A percentile compares a stretch with the other conserved stretches of the same genome.
Evolutionary conservation across 2,329 filamentous ascomycete species (phyloP).

Genomic region (Aspergillus pseudoviridinutans): DNA sequence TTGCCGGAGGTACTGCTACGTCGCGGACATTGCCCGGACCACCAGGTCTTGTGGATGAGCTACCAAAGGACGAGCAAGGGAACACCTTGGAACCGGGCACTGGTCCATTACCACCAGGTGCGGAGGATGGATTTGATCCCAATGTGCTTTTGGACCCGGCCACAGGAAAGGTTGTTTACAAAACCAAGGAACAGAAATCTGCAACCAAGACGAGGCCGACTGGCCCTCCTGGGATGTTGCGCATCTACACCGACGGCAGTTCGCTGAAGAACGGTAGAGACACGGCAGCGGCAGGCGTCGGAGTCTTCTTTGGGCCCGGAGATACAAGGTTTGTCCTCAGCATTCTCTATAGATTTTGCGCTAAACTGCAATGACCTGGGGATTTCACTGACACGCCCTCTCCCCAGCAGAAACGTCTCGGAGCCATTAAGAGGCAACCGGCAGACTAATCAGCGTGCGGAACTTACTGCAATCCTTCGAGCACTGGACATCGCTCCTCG

Average conservation of each 20-base stretch:
- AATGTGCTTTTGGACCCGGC: conserved; percentile 52
- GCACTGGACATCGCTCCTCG: conserved; percentile 72
- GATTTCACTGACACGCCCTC: conserved; percentile 21
- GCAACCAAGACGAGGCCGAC: conserved; percentile 43
- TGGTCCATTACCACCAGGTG: conserved; percentile 52
- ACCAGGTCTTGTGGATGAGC: conserved; percentile 39
- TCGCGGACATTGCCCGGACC: conserved; percentile 32
- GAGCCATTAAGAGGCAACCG: conserved; percentile 68
- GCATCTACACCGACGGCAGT: conserved; percentile 63
- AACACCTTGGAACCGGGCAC: conserved; percentile 49
- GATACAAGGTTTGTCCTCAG: conserved; percentile 49
- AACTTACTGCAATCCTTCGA: conserved; percentile 80
- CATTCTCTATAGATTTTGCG: conserved; percentile 1
- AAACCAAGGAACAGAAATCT: conserved; percentile 48
- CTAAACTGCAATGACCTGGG: neutral
- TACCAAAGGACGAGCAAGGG: conserved; percentile 41
- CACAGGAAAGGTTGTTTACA: conserved; percentile 54
- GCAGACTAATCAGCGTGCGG: conserved; percentile 96
- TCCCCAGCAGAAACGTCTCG: conserved; percentile 60
- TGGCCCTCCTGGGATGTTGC: conserved; percentile 48
- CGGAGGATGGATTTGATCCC: conserved; percentile 60
- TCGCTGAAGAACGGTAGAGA: conserved; percentile 55
- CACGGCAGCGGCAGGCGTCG: conserved; percentile 57
- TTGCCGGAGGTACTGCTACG: conserved; percentile 25
- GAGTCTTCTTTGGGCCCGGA: conserved; percentile 60